Evolutionary conservation across 805 yeast genomes (phyloP), one percentile per base, ranked within the genome.

Genomic region (Yamadazyma takamatsuzukensis): DNA sequence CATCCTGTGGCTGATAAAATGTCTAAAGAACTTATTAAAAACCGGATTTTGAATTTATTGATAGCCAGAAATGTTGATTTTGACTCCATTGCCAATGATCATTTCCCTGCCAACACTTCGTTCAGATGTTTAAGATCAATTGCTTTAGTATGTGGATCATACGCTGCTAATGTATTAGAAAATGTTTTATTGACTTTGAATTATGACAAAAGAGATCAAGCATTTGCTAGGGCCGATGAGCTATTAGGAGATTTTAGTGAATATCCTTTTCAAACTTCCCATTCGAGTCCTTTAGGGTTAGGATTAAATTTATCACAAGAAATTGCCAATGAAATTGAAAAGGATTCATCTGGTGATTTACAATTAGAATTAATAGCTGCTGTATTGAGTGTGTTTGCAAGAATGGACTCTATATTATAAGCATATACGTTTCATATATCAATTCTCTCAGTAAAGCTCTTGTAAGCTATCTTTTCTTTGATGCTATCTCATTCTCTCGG

Each of bases 141-240:
- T 26, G 72, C 93, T 15, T 73, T 93, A 44, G 86, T 87, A 13
- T 80, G 89, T 48, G 94, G 94, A 12, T 78, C 96, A 13, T 87
- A 86, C 54, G 97, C 97, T 18, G 98, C 97, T 26, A 93, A 88
- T 55, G 98, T 93, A 9, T 73, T 93, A 47, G 98, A 93, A 49
- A 93, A 90, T 53, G 90, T 87, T 3, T 68, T 89, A 38, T 68
- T 78, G 27, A 70, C 80, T 18, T 68, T 89, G 41, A 81, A 80
- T 45, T 88, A 86, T 56, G 96, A 87, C 47, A 83, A 79, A 44
- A 77, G 97, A 48, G 98, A 93, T 58, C 79, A 81, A 47, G 97
- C 97, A 1, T 83, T 89, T 57, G 78, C 84, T 4, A 75, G 96
- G 52, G 96, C 96, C n/a, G 97, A 93, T 52, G 97, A 90, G 54